Percentiles rank a stretch among this genome's conserved stretches.
phyloP scores from a whole-genome alignment of 2,329 filamentous ascomycete species.

The Escovopsis sp. region DNA sequence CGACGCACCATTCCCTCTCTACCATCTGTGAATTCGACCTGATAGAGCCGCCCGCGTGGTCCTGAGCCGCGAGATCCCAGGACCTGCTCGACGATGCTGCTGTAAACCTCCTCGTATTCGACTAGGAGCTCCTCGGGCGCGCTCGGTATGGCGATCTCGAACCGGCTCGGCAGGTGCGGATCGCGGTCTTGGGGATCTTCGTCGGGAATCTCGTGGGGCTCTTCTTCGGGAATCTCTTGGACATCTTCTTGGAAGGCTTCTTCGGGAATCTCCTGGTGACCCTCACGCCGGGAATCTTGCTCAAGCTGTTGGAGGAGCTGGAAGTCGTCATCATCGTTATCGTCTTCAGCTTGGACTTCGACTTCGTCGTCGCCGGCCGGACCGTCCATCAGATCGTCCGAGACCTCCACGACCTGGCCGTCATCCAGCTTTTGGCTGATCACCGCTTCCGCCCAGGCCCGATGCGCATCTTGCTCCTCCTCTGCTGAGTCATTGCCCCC shows the following conservation, averaged over 20 bases:
- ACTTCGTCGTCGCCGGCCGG: neutral
- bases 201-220: no score
- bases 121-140: slow-evolving; percentile 13
- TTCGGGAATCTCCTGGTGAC: no score
- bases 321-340: no score
- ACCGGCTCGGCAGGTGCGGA: neutral
- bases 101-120: slow-evolving; percentile 19
- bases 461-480: no score
- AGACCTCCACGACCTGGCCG: no score
- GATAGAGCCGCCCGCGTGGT: slow-evolving; percentile 16
- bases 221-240: neutral
- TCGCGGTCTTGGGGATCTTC: no score
- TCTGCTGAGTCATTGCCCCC: no score
- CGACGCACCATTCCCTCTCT: slow-evolving; percentile 28
- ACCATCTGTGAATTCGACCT: slow-evolving; percentile 32
- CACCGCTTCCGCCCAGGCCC: no score
- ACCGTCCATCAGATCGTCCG: neutral
- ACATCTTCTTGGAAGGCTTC: neutral
- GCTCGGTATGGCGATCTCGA: slow-evolving; percentile 19
- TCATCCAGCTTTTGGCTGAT: neutral
- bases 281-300: no score
- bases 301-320: no score
- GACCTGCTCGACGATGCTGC: slow-evolving; percentile 24
- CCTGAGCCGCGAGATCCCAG: slow-evolving; percentile 15
- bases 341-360: neutral